phyloP scores from a whole-genome alignment of 2,329 filamentous ascomycete genomes.

The Ciborinia camelliae region DNA sequence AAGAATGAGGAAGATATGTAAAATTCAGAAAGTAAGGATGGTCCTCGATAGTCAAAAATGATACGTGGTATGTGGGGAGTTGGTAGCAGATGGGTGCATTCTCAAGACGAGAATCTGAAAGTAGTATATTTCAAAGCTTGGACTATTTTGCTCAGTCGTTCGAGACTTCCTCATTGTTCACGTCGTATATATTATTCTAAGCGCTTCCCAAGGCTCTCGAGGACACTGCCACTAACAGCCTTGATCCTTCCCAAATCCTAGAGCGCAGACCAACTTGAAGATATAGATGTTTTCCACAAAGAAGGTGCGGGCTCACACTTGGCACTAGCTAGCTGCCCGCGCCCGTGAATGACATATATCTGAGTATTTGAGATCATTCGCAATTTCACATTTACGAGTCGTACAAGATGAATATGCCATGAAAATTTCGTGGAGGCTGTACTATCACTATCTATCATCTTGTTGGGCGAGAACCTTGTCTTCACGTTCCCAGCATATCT shows the following conservation, averaged over 20 bases:
- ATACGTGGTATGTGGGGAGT: background rate
- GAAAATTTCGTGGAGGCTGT: no score
- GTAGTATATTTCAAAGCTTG: background rate
- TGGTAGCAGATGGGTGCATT: background rate
- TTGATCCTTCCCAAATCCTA: constrained; percentile 1
- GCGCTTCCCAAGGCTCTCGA: background rate
- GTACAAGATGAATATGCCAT: no score
- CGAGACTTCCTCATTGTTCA: background rate
- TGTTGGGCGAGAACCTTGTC: background rate
- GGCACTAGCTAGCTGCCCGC: no score
- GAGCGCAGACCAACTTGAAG: background rate
- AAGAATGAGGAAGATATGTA: background rate
- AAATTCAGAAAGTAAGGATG: background rate
- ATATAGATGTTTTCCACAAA: background rate
- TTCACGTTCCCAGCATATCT: no score
- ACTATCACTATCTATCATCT: no score
- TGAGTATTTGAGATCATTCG: no score
- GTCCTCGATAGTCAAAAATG: background rate
- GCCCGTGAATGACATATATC: no score
- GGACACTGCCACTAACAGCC: background rate
- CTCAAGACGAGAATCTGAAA: background rate
- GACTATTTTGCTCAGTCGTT: background rate
- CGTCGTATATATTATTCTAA: background rate
- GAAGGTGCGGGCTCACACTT: background rate
- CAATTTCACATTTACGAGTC: no score